Evolutionary conservation across 148 eudicot genomes (phyloP), one percentile per base, ranked within the genome.

Genomic region (Dianthus caryophyllus): DNA sequence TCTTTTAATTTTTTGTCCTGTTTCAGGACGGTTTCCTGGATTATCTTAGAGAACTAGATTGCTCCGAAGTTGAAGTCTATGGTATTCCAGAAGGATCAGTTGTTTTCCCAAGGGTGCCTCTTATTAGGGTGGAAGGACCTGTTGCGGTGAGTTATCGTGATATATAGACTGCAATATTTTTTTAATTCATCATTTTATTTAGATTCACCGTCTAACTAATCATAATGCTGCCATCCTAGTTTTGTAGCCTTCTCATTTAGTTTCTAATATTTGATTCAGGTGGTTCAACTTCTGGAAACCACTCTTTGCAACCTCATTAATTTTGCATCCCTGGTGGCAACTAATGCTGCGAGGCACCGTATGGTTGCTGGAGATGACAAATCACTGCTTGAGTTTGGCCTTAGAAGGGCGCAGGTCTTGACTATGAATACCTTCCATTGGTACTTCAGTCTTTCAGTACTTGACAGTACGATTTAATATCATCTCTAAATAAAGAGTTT

Each of bases 331-430:
- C 75, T 93, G 68, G 97, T 93, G 59, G 84, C 98, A 65, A 93
- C 98, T 39, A 93, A 93, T 82, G 95, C 98, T 80, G 96, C 97
- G 69, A 84, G 98, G 80, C 98, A 93, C 78, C 89, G 98, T 52
- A 86, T 86, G 72, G 96, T 93, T 63, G 98, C 92, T 52, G 98
- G 98, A 70, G 82, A 84, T 67, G 85, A 89, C 64, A 93, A 93
- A 79, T 70, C 75, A 64, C 84, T 93, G 64, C 87, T 93, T 71
- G 98, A 93, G 76, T 93, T 93, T 79, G 98, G 98, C 68, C 92
- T 93, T 73, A 82, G 98, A 60, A 82, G 98, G 76, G 96, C 98
- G 55, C 98, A 93, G 89, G 98, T 93, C 15, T 53, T 64, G 43
- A 65, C 31, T 58, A 65, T 68, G 29, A 58, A 56, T 41, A 70